A percentile compares a stretch with the other conserved stretches of the same genome.
Evolutionary conservation across 495 filamentous ascomycete genomes (phyloP).

Genomic region (Cryomyces antarcticus): DNA sequence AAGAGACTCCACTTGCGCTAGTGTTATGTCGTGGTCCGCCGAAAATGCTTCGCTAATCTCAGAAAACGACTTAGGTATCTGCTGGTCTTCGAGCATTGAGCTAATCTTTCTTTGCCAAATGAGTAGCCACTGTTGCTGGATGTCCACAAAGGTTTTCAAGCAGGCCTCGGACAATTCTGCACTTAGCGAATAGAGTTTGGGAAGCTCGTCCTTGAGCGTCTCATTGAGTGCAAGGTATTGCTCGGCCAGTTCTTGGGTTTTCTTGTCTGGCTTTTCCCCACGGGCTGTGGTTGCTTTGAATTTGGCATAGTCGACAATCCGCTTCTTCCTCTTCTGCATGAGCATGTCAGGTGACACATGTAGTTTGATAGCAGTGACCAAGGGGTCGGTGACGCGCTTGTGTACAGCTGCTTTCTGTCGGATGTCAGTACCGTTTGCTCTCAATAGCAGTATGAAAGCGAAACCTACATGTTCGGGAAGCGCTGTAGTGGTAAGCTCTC

Average conservation of each 20-base stretch:
- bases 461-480: slow-evolving; percentile 69
- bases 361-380: slow-evolving; percentile 58
- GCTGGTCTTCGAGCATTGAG: slow-evolving; percentile 41
- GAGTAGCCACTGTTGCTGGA: slow-evolving; percentile 60
- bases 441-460: neutral
- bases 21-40: slow-evolving; percentile 44
- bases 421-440: slow-evolving; percentile 1
- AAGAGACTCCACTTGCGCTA: slow-evolving; percentile 30
- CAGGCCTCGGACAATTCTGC: slow-evolving; percentile 61
- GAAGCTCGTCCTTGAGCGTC: slow-evolving; percentile 77
- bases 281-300: slow-evolving; percentile 56
- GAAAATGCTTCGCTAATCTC: slow-evolving; percentile 42
- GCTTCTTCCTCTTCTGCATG: slow-evolving; percentile 83
- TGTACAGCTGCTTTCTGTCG: slow-evolving; percentile 49
- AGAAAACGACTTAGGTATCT: slow-evolving; percentile 40
- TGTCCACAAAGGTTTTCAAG: slow-evolving; percentile 57
- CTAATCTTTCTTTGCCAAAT: slow-evolving; percentile 65
- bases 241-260: slow-evolving; percentile 60
- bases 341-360: slow-evolving; percentile 64
- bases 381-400: slow-evolving; percentile 71
- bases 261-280: slow-evolving; percentile 65
- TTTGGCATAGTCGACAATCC: slow-evolving; percentile 69
- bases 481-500: slow-evolving; percentile 56
- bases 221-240: slow-evolving; percentile 81
- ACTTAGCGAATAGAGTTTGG: slow-evolving; percentile 61